Percentiles rank a stretch among this genome's conserved stretches.
phyloP scores from a whole-genome alignment of 495 filamentous ascomycete genomes.

The Penicillium canescens region DNA sequence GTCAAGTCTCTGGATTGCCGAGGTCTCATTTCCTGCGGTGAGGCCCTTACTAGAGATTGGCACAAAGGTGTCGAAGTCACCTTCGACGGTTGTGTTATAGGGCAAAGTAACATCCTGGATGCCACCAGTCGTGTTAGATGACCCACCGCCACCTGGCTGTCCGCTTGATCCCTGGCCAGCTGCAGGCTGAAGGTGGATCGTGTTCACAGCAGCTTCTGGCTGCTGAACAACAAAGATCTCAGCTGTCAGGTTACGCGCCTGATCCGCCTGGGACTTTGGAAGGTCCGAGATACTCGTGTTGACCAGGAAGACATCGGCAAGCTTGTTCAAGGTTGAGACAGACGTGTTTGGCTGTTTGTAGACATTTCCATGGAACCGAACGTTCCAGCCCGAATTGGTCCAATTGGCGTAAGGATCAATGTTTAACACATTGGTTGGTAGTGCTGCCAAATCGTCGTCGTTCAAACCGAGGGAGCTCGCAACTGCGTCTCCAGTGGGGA shows the following conservation, averaged over 20 bases:
- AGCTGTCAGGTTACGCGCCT: slow-evolving; percentile 71
- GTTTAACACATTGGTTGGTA: slow-evolving; percentile 72
- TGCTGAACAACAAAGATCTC: slow-evolving; percentile 75
- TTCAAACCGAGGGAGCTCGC: slow-evolving; percentile 59
- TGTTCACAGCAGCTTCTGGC: slow-evolving; percentile 54
- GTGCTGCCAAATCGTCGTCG: slow-evolving; percentile 53
- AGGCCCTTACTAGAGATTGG: slow-evolving; percentile 50
- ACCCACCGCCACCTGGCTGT: slow-evolving; percentile 52
- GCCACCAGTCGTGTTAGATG: slow-evolving; percentile 54
- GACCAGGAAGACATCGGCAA: slow-evolving; percentile 70
- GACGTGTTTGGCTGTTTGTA: slow-evolving; percentile 74
- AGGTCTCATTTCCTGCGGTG: slow-evolving; percentile 60
- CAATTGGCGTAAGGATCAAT: slow-evolving; percentile 79
- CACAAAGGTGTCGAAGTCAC: slow-evolving; percentile 72
- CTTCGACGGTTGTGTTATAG: slow-evolving; percentile 58
- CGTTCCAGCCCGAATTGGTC: slow-evolving; percentile 73
- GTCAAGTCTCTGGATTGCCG: slow-evolving; percentile 61
- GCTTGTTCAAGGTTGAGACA: slow-evolving; percentile 57
- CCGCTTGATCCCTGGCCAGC: slow-evolving; percentile 47
- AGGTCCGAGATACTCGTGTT: slow-evolving; percentile 60
- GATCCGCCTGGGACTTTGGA: slow-evolving; percentile 55
- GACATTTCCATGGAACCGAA: slow-evolving; percentile 75
- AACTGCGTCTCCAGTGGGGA: slow-evolving; percentile 62
- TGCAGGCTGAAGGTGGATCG: slow-evolving; percentile 61
- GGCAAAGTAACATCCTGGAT: slow-evolving; percentile 56